These are phyloP conservation scores for Penstemon newberryi DNA, from an alignment of 257 asterid species.

Conservation along the genomic window DNA sequence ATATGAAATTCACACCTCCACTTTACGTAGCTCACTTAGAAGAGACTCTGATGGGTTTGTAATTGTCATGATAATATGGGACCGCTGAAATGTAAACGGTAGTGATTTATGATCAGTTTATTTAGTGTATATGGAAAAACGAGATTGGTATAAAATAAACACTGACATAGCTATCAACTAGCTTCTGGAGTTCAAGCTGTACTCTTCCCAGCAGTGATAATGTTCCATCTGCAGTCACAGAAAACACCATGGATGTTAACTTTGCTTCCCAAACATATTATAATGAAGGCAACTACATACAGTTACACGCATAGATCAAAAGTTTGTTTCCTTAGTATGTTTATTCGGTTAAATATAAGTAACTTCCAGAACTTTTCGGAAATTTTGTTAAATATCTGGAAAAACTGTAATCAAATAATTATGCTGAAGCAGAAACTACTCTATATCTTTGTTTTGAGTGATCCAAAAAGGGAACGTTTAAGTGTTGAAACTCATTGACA, in stretches of 20 bases:
- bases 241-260: conserved; percentile 18
- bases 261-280: not conserved
- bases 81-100: conserved; percentile 60
- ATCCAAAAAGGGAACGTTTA: too few species aligned
- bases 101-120: conserved; percentile 36
- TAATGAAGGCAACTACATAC: conserved; percentile 15
- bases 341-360: too few species aligned
- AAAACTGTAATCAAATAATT: too few species aligned
- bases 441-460: too few species aligned
- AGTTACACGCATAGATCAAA: conserved; percentile 1
- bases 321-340: too few species aligned
- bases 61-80: conserved; percentile 75
- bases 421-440: too few species aligned
- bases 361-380: too few species aligned
- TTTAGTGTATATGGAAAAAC: conserved; percentile 10
- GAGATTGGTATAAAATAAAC: conserved; percentile 25
- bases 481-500: too few species aligned
- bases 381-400: too few species aligned
- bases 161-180: conserved; percentile 82
- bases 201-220: conserved; percentile 69
- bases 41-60: conserved; percentile 97
- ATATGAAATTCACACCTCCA: conserved; percentile 61
- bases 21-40: conserved; percentile 92
- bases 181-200: conserved; percentile 90
- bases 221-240: conserved; percentile 61